phyloP scores from a whole-genome alignment of 176 grass and related monocot genomes.

The Carex kokanica region DNA sequence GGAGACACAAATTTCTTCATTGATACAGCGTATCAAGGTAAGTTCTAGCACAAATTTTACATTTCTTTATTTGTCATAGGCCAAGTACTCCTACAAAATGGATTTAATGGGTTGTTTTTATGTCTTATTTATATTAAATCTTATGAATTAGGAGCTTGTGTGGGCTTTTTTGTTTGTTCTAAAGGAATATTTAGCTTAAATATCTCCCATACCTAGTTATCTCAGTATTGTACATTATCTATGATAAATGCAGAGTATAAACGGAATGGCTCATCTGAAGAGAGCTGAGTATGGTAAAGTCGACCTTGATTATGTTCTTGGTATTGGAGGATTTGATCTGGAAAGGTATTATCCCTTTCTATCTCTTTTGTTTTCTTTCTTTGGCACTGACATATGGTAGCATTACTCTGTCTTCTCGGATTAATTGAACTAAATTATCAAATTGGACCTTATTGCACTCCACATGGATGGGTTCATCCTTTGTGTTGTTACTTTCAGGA shows the following conservation, averaged over 20 bases:
- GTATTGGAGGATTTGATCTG: conserved; percentile 98
- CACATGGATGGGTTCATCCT: conserved; percentile 2
- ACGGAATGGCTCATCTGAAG: conserved; percentile 90
- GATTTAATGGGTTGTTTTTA: neutral
- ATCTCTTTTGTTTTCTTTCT: neutral
- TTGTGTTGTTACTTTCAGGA: conserved; percentile 50
- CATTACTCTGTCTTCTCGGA: neutral
- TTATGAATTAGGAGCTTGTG: neutral
- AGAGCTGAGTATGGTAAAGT: conserved; percentile 78
- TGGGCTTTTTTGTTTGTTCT: conserved; percentile 1
- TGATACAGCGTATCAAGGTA: conserved; percentile 83
- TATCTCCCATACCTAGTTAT: neutral
- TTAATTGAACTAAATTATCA: neutral
- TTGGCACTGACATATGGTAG: neutral
- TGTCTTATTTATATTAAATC: neutral
- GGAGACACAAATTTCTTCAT: conserved; percentile 67
- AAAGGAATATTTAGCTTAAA: neutral
- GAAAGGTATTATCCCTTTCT: conserved; percentile 55
- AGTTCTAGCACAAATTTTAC: neutral
- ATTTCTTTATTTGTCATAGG: neutral
- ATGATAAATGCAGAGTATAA: conserved; percentile 67
- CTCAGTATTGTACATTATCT: neutral
- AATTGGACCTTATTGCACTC: neutral
- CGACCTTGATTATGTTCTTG: conserved; percentile 98
- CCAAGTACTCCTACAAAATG: neutral